Evolutionary conservation across 169 alveolate species (phyloP), one percentile per base, ranked within the genome.

Genomic region (Ichthyophthirius multifiliis): DNA sequence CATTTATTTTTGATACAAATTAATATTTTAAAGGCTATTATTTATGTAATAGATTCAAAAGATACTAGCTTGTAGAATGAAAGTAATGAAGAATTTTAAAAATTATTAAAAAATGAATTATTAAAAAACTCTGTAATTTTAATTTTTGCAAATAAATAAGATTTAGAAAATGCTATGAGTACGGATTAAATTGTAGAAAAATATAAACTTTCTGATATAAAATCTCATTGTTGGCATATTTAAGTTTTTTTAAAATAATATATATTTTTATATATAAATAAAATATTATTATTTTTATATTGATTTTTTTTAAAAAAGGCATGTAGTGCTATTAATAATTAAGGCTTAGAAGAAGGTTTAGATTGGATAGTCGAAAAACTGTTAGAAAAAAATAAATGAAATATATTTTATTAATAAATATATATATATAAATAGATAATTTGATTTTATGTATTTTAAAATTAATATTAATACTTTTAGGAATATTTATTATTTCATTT

Each of bases 1-100:
- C 31, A 55, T 55, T 55, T 0, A 13, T 41, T 9, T 9, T 41
- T 5, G 1, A n/a, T 48, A 9, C 20, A 48, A 13, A 18, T 18
- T 48, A 13, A 46, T 55, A 1, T 27, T 15, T 27, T 15, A 20
- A 1, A 55, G 71, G 71, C 71, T 55, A 39, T 55, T 10, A 55
- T 55, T 55, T 55, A 55, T 55, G 71, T 55, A 5, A 23, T 55
- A 55, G 71, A 55, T 23, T 55, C 71, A 2, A 55, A 34, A 20
- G 71, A 55, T 27, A 55, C 23, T 27, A 55, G 39, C 34, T 27
- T 27, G 31, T 34, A 55, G 31, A 39, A 55, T 27, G 71, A 55
- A 55, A 55, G 71, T 9, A 55, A 27, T 34, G 71, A 55, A 39
- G 71, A 55, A 55, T 55, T 55, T 55, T 55, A 55, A 55, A 55